phyloP scores from a whole-genome alignment of 805 yeast species.

The Saccharomycopsis olivae region DNA sequence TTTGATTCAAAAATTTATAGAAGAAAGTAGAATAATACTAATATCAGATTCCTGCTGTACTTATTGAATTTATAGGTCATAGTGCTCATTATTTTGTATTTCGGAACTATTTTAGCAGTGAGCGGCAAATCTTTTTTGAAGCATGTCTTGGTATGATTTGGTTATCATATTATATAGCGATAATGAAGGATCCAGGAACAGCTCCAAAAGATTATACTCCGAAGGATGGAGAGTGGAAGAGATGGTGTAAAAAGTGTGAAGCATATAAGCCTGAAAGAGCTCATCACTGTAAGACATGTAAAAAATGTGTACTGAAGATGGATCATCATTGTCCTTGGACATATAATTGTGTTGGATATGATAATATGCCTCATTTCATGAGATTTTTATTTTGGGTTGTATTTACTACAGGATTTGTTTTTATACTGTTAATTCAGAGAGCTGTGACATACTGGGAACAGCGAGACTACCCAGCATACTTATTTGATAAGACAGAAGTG shows the following conservation, averaged over 20 bases:
- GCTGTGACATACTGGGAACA: slow-evolving; percentile 35
- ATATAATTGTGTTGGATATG: slow-evolving; percentile 75
- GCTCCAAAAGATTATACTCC: slow-evolving; percentile 38
- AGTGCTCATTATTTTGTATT: slow-evolving; percentile 51
- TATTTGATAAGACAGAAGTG: slow-evolving; percentile 42
- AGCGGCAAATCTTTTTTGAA: slow-evolving; percentile 38
- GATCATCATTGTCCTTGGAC: slow-evolving; percentile 96
- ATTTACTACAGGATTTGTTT: slow-evolving; percentile 37
- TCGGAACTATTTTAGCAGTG: slow-evolving; percentile 28
- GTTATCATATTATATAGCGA: slow-evolving; percentile 67
- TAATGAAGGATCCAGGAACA: slow-evolving; percentile 54
- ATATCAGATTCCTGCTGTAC: slow-evolving; percentile 58
- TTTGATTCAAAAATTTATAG: too few relatives aligned
- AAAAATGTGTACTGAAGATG: slow-evolving; percentile 68
- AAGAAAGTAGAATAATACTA: too few relatives aligned
- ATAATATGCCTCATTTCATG: slow-evolving; percentile 68
- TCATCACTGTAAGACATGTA: slow-evolving; percentile 78
- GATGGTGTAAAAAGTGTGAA: slow-evolving; percentile 56
- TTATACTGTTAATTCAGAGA: slow-evolving; percentile 32
- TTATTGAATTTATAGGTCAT: slow-evolving; percentile 52
- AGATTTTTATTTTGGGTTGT: slow-evolving; percentile 65
- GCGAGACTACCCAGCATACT: slow-evolving; percentile 44
- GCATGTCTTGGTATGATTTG: slow-evolving; percentile 45
- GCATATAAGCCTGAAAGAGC: slow-evolving; percentile 69
- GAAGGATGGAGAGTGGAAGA: slow-evolving; percentile 8